Conservation (phyloP, 441 rosid genomes). For the Macaranga tanarius region DNA sequence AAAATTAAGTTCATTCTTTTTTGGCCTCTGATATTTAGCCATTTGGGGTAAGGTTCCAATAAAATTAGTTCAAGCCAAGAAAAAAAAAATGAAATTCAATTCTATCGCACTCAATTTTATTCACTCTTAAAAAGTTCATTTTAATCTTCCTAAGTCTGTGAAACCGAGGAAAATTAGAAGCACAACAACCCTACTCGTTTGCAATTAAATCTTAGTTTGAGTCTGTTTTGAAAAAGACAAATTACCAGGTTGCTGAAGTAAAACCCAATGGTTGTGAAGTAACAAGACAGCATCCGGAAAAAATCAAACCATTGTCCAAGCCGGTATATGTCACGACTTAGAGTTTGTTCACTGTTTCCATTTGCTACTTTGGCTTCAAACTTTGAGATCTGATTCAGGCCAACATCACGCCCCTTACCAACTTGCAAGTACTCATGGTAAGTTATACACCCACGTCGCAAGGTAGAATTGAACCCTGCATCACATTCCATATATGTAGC, state of each 20-base stretch:
- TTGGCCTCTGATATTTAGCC: not conserved
- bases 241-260: slow-evolving; percentile 91
- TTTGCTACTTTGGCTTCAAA: slow-evolving; percentile 98
- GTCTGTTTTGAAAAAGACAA: slow-evolving; percentile 3
- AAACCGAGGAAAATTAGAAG: not conserved
- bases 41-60: not conserved
- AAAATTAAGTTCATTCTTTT: too few species aligned
- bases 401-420: slow-evolving; percentile 99
- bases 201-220: too few species aligned
- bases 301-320: slow-evolving; percentile 92
- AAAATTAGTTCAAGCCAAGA: not conserved
- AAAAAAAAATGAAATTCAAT: not conserved
- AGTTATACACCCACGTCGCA: slow-evolving; percentile 77
- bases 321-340: slow-evolving; percentile 91
- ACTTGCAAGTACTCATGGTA: slow-evolving; percentile 95
- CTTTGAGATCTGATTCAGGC: slow-evolving; percentile 91
- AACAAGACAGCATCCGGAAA: slow-evolving; percentile 95
- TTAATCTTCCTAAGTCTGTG: not conserved
- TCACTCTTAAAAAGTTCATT: not conserved
- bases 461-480: slow-evolving; percentile 77
- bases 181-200: too few species aligned
- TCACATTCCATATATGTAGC: slow-evolving; percentile 21
- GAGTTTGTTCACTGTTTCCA: slow-evolving; percentile 94
- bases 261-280: slow-evolving; percentile 96
- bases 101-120: not conserved